Conservation (phyloP, 2,329 filamentous ascomycete species). For the Didymella pomorum region DNA sequence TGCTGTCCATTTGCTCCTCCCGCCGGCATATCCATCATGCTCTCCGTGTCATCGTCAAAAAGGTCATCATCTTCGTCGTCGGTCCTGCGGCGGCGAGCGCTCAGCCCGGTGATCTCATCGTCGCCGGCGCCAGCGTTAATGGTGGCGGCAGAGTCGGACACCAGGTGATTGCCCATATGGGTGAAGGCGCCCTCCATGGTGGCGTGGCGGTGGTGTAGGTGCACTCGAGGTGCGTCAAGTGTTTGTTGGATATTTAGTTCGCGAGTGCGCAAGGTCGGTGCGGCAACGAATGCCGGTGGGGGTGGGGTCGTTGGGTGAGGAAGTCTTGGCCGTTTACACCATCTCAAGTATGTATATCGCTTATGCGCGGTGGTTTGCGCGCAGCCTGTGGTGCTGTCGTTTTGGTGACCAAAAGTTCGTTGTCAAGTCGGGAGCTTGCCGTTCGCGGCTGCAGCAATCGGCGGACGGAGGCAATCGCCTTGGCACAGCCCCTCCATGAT, state of each 20-base stretch:
- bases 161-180: conserved; percentile 84
- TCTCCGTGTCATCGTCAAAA: conserved; percentile 75
- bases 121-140: conserved; percentile 91
- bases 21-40: conserved; percentile 80
- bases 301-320: conserved; percentile 14
- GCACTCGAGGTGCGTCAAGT: conserved; percentile 13
- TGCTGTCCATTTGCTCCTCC: conserved; percentile 73
- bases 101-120: conserved; percentile 84
- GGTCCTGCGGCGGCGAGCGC: conserved; percentile 69
- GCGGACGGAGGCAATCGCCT: conserved; percentile 13
- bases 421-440: conserved; percentile 19
- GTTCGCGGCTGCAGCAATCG: conserved; percentile 16
- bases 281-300: conserved; percentile 16
- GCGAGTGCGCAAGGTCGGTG: conserved; percentile 20
- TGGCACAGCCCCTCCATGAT: conserved; percentile 10
- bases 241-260: conserved; percentile 21
- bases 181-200: conserved; percentile 87
- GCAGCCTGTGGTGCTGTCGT: conserved; percentile 14
- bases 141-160: conserved; percentile 82
- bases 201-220: conserved; percentile 21
- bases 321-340: conserved; percentile 31
- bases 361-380: conserved; percentile 33
- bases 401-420: conserved; percentile 33
- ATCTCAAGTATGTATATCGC: conserved; percentile 29
- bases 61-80: conserved; percentile 93